A percentile compares a stretch with the other conserved stretches of the same genome.
phyloP scores from a whole-genome alignment of 2,329 filamentous ascomycete genomes.

The Dryadomyces sulphureus region DNA sequence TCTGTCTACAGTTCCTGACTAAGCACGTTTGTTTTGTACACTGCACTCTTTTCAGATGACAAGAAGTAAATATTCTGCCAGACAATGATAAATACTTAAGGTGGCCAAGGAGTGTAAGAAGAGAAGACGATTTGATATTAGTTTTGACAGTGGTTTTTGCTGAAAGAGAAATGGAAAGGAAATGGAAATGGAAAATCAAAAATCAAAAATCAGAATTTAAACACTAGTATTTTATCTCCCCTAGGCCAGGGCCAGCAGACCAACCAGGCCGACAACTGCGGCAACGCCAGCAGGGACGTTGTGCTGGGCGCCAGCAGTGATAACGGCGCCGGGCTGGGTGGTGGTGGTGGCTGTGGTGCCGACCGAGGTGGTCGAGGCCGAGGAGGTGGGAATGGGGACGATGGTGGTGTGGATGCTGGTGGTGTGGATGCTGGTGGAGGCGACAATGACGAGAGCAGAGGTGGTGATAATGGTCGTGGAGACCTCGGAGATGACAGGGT shows the following conservation, averaged over 20 bases:
- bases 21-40: too few species aligned
- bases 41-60: too few species aligned
- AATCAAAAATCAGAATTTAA: neutral
- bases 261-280: constrained; percentile 22
- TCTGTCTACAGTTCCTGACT: too few species aligned
- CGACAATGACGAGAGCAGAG: neutral
- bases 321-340: constrained; percentile 13
- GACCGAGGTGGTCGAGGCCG: constrained; percentile 14
- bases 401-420: too few species aligned
- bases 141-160: too few species aligned
- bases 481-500: constrained; percentile 11
- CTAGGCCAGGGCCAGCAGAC: constrained; percentile 21
- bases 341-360: constrained; percentile 14
- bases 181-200: neutral
- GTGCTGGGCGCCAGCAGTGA: constrained; percentile 17
- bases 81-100: too few species aligned
- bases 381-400: neutral
- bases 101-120: too few species aligned
- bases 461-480: constrained; percentile 1
- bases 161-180: too few species aligned
- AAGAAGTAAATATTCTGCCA: too few species aligned
- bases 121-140: too few species aligned
- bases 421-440: too few species aligned
- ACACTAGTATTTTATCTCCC: too few species aligned
- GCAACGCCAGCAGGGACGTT: constrained; percentile 20